Conservation (phyloP, 2,329 filamentous ascomycete species). For the Neonectria punicea region DNA sequence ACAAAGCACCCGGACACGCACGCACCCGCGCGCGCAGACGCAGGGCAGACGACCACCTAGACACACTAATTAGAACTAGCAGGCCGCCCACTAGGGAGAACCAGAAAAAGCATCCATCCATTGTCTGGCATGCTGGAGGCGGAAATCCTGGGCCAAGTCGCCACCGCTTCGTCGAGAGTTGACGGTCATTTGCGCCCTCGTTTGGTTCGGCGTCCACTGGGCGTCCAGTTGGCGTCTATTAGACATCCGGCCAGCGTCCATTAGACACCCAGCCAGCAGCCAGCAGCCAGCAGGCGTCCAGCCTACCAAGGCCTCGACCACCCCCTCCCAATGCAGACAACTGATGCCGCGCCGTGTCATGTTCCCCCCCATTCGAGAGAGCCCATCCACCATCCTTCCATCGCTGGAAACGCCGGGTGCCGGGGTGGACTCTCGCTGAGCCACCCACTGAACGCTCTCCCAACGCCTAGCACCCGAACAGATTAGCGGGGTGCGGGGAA, state of each 20-base stretch:
- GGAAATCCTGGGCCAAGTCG: not conserved
- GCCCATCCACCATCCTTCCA: not conserved
- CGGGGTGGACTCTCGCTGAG: not conserved
- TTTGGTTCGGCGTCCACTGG: not conserved
- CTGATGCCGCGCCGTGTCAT: not conserved
- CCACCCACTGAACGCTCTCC: not conserved
- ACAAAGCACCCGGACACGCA: not conserved
- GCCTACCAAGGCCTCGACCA: not conserved
- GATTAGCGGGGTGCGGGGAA: slow-evolving; percentile 44
- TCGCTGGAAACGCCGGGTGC: not conserved
- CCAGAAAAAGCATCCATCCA: not conserved
- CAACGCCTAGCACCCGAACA: slow-evolving; percentile 32
- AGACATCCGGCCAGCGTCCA: no score
- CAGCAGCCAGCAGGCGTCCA: not conserved
- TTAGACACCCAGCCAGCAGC: no score
- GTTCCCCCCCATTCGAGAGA: not conserved
- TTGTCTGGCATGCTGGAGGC: not conserved
- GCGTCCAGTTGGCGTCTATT: not conserved
- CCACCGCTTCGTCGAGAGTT: not conserved
- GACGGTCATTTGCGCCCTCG: not conserved
- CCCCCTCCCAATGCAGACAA: not conserved
- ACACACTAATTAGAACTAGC: not conserved
- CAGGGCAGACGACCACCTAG: not conserved
- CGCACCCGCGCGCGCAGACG: not conserved
- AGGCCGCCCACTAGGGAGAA: not conserved